These are phyloP conservation scores for Tolypocladium guangdongense DNA, from an alignment of 2,329 filamentous ascomycete genomes.

Conservation along the genomic window DNA sequence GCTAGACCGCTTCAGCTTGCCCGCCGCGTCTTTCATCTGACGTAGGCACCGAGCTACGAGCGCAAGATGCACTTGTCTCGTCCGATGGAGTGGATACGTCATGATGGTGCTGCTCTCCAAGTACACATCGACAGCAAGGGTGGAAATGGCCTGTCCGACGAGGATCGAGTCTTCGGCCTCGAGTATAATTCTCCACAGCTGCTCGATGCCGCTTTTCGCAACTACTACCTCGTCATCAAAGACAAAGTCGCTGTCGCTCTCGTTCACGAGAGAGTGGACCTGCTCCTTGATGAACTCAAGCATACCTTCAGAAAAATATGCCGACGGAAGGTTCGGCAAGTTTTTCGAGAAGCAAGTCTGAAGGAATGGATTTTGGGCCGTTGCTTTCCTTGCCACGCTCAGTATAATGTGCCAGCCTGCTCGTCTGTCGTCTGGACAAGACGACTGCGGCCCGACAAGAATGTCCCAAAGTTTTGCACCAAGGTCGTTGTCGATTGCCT, in stretches of 20 bases:
- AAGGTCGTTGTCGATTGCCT: constrained; percentile 49
- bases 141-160: constrained; percentile 55
- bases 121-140: constrained; percentile 62
- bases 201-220: constrained; percentile 47
- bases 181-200: constrained; percentile 76
- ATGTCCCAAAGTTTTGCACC: constrained; percentile 60
- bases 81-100: constrained; percentile 36
- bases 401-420: constrained; percentile 60
- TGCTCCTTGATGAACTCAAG: constrained; percentile 51
- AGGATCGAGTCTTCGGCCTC: constrained; percentile 54
- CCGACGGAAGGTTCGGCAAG: constrained; percentile 44
- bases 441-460: constrained; percentile 54
- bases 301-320: constrained; percentile 48
- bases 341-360: constrained; percentile 41
- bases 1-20: constrained; percentile 34
- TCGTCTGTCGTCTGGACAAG: constrained; percentile 49
- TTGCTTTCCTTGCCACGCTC: constrained; percentile 26
- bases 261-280: constrained; percentile 35
- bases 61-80: constrained; percentile 51
- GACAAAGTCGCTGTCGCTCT: constrained; percentile 27
- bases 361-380: constrained; percentile 45
- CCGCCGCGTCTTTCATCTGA: constrained; percentile 55
- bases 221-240: constrained; percentile 41
- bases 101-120: constrained; percentile 45
- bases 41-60: constrained; percentile 64